Base-by-base conservation (phyloP, 139 green algal species). In the Diplosphaera chodatii region DNA sequence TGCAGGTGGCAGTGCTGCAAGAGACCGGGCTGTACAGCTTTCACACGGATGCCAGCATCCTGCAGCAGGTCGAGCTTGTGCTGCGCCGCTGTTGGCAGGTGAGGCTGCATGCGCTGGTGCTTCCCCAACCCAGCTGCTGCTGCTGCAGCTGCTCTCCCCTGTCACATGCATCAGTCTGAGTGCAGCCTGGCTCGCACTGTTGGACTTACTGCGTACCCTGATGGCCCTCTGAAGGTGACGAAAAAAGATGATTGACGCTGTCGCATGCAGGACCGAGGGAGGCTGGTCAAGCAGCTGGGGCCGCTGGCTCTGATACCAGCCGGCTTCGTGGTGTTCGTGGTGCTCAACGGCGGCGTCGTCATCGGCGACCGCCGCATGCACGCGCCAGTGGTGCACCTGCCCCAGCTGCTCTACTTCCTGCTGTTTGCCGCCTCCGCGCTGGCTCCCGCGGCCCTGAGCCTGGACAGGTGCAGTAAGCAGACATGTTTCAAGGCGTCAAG, bases 381-480 rank as follows among this genome's bases (percentile, higher is more conserved):
- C 75, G 40, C 65, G 15, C 83, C 90, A 1, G 78, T 83, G 16
- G 33, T 66, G 30, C 93, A 98, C 75, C 30, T 80, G 8, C 77
- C 83, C 34, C 93, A 98, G 83, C 80, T 88, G 18, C 78, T 92
- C 10, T 98, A 98, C 82, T 91, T 89, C 55, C 73, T 62, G 0
- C 63, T 84, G n/a, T 96, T 92, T 63, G 28, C 68, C 4, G 77
- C 74, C 2, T 63, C 68, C 8, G 69, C 66, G n/a, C 71, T 94
- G 37, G 78, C 71, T 23, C 77, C 78, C 0, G 37, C 73, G 4
- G 32, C 48, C 16, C 64, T 73, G 3, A 29, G 32, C 34, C 69
- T 65, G 20, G 8, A 5, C 64, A 72, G 69, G 75, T 80, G n/a
- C 20, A 40, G 59, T 13, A 41, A 64, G 21, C n/a, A n/a, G n/a